Evolutionary conservation across 2,329 filamentous ascomycete species (phyloP).

Genomic region (Rugonectria rugulosa): DNA sequence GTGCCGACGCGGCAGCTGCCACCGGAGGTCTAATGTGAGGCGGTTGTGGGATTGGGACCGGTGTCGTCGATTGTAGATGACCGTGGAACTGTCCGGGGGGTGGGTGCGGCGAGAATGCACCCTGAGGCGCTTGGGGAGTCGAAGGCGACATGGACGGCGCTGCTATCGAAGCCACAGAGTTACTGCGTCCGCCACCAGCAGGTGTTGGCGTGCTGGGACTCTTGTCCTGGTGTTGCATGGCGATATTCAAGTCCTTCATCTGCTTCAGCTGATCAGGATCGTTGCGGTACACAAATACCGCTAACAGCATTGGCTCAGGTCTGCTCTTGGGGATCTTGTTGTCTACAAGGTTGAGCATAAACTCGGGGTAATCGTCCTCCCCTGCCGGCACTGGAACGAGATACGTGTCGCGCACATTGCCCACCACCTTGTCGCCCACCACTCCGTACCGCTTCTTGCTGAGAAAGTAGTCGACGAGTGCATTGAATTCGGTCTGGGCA

Average conservation of each 20-base stretch:
- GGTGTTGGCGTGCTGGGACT: conserved; percentile 45
- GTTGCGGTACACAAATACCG: conserved; percentile 84
- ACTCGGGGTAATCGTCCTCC: conserved; percentile 76
- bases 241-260: conserved; percentile 28
- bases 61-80: conserved; percentile 45
- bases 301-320: conserved; percentile 78
- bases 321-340: conserved; percentile 78
- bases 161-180: conserved; percentile 51
- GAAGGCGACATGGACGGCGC: conserved; percentile 64
- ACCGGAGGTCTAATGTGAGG: conserved; percentile 34
- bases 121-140: conserved; percentile 47
- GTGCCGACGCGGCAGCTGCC: conserved; percentile 13
- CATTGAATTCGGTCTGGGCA: conserved; percentile 70
- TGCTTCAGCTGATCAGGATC: conserved; percentile 51
- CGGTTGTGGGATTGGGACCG: conserved; percentile 47
- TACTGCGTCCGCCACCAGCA: conserved; percentile 49
- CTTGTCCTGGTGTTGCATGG: conserved; percentile 21
- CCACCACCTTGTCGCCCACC: conserved; percentile 75
- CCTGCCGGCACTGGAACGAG: conserved; percentile 85
- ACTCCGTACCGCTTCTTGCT: conserved; percentile 87
- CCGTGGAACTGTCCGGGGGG: conserved; percentile 43
- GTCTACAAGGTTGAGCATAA: conserved; percentile 87
- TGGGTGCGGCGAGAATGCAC: conserved; percentile 45
- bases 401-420: conserved; percentile 88
- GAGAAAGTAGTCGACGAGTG: conserved; percentile 87